Conservation (phyloP, 306 rosid species). For the Malus fusca region DNA sequence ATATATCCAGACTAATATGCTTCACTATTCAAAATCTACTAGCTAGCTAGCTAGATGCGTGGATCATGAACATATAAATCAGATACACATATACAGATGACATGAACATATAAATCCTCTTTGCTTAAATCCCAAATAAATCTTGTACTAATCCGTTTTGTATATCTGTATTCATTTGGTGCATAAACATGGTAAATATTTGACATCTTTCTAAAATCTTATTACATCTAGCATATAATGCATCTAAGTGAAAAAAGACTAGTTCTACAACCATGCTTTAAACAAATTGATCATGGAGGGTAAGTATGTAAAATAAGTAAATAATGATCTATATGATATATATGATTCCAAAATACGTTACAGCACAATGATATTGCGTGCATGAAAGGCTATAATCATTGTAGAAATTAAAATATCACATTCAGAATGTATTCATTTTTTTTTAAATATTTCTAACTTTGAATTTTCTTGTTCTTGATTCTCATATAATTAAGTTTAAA, state of each 20-base stretch:
- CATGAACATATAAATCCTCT: neutral
- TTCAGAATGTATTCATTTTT: neutral
- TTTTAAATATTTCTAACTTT: too few relatives aligned
- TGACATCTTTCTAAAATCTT: neutral
- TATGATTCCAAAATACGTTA: neutral
- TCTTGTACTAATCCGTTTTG: neutral
- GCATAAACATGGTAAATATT: neutral
- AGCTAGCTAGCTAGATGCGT: too few relatives aligned
- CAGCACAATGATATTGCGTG: neutral
- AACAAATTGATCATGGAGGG: neutral
- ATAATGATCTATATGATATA: neutral
- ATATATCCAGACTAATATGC: too few relatives aligned
- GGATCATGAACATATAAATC: neutral
- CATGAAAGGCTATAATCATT: neutral
- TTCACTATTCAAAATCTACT: too few relatives aligned
- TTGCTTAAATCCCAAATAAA: neutral
- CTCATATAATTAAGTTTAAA: too few relatives aligned
- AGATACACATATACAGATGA: neutral
- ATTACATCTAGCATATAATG: neutral
- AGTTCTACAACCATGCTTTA: neutral
- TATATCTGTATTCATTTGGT: neutral
- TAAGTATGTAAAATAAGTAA: neutral
- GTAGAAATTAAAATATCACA: neutral
- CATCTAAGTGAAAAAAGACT: neutral
- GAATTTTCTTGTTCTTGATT: too few relatives aligned